Base-by-base conservation (phyloP, 164 flowering plant species). In the Liquidambar formosana region DNA sequence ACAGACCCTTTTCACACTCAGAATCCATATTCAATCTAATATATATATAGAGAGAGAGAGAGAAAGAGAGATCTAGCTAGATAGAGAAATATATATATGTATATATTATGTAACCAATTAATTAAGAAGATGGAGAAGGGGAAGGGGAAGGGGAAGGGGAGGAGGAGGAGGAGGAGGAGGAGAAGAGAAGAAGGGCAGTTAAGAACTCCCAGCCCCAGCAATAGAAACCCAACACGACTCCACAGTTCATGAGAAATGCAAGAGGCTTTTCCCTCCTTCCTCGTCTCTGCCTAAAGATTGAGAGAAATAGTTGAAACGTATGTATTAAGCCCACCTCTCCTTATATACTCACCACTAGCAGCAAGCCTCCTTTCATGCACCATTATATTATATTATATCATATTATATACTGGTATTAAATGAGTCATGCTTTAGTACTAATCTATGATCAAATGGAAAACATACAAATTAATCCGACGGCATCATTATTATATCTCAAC, bases 181-280 rank as follows among this genome's bases (percentile, higher is more conserved):
- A 83, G 89, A 84, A 90, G 80, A 86, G 88, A 76, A 86, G 86
- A 78, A 86, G 88, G 75, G 96, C 85, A 68, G 90, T 85, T 77
- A 88, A 79, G 83, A 88, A 86, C 81, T 83, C 86, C 91, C 92
- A 88, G 71, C 82, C 83, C 91, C 91, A 88, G 67, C 93, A 88
- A 76, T 86, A 86, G 84, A 90, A 90, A 25, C 91, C 95, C 88
- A 82, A 77, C 74, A 90, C 91, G 88, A 81, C 79, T 74, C 84
- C 94, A 77, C 75, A 71, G 83, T 86, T 88, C 89, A 86, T 86
- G 86, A 85, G 88, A 82, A 76, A 57, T 73, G 87, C 83, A 79
- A 80, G 83, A 60, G 64, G 59, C 61, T 48, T 28, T 27, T 27
- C 60, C 21, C 61, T 45, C 48, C 63, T 27, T 52, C 44, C 58